Base-by-base conservation (phyloP, 305 asterid species). In the Fraxinus sp. region DNA sequence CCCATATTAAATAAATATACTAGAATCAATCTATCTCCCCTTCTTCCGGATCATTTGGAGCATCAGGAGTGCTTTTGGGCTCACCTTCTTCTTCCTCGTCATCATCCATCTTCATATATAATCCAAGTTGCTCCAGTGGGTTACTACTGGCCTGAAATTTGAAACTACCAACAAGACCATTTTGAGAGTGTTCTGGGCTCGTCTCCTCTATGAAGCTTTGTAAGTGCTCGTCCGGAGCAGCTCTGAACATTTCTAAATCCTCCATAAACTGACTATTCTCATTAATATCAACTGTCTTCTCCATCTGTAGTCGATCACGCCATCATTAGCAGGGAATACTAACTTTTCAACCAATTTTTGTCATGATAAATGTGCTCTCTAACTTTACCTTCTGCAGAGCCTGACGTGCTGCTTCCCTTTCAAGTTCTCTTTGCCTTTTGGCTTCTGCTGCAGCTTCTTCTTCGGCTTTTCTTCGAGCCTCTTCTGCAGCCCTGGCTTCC, bases 391-490 rank as follows among this genome's bases (percentile, higher is more conserved):
- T 87, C 82, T 84, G 94, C 85, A 94, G 83, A 86, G 97, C 98
- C 87, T 82, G 91, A 26, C 98, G 97, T 43, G 97, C 97, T 6
- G 95, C 95, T 90, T 94, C 98, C 86, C 98, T 91, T 83, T 90
- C 97, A 7, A 89, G 92, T 87, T 92, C 95, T 88, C 91, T 88
- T 85, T 90, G 87, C 86, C 89, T 88, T 84, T 80, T 87, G 75
- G 90, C 89, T 86, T 94, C 96, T 66, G 90, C 93, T 33, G 90
- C 96, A 78, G 97, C 95, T 81, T 88, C 93, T 68, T 80, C 92
- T 86, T 90, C 98, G 35, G 94, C 93, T 80, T 82, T 89, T 84
- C 82, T 94, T 26, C 91, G 85, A 39, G 95, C 95, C 78, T 86
- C 94, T 86, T 92, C 96, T 36, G 92, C 95, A 83, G 95, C 97